These are phyloP conservation scores for Rhizopus delemar DNA, from an alignment of 371 early-diverging fungal species.

Conservation along the genomic window DNA sequence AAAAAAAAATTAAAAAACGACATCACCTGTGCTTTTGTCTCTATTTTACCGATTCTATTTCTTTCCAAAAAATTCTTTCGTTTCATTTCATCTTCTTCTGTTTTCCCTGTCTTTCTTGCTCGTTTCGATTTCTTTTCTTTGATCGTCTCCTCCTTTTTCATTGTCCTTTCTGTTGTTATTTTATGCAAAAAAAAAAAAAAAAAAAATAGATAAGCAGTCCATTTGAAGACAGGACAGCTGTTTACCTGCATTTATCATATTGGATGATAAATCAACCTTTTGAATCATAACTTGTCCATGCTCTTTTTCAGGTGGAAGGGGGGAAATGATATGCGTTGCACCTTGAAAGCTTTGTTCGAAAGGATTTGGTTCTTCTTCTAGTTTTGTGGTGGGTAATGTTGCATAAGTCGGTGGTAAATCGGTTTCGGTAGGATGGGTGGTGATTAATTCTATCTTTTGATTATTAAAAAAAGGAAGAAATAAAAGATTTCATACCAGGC, in stretches of 20 bases:
- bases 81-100: conserved; percentile 64
- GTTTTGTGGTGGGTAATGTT: conserved; percentile 21
- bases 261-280: background rate
- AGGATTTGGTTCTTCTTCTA: conserved; percentile 33
- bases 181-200: background rate
- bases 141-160: background rate
- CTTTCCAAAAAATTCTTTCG: conserved; percentile 80
- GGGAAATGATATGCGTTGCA: background rate
- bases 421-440: conserved; percentile 8
- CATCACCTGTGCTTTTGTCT: background rate
- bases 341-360: conserved; percentile 32
- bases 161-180: background rate
- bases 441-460: background rate
- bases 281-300: background rate
- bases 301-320: background rate
- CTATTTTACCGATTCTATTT: conserved; percentile 70
- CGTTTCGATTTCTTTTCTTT: background rate
- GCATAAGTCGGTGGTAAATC: conserved; percentile 22
- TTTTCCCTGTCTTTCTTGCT: conserved; percentile 1
- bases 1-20: too few species aligned
- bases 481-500: background rate
- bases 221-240: background rate
- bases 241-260: background rate
- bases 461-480: background rate
- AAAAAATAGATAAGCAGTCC: background rate